Conservation (phyloP, 2,329 filamentous ascomycete species). For the Colletotrichum melonis region DNA sequence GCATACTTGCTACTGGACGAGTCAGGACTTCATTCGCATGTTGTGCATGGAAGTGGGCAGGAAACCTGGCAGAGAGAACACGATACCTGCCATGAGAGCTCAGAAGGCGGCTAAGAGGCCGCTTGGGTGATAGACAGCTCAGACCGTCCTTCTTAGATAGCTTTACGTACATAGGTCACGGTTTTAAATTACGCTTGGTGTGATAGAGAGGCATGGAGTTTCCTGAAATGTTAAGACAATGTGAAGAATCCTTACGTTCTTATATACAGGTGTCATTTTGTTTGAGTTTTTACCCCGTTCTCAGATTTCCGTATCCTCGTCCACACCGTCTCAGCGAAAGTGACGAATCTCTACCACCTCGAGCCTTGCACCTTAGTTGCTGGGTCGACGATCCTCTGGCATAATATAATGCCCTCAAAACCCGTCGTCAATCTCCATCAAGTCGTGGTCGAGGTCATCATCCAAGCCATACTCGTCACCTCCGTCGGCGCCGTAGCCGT, state of each 20-base stretch:
- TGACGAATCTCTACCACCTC: too few relatives aligned
- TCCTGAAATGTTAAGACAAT: background rate
- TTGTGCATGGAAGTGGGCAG: constrained; percentile 89
- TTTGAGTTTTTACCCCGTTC: too few relatives aligned
- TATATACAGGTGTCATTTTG: too few relatives aligned
- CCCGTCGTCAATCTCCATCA: constrained; percentile 62
- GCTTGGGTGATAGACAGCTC: background rate
- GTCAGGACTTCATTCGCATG: constrained; percentile 89
- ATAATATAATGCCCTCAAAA: constrained; percentile 25
- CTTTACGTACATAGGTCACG: background rate
- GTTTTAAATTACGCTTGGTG: background rate
- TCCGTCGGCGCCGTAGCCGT: constrained; percentile 39
- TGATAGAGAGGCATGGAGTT: background rate
- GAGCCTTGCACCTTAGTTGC: too few relatives aligned
- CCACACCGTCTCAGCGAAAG: too few relatives aligned
- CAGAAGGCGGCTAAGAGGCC: constrained; percentile 59
- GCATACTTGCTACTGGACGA: constrained; percentile 93
- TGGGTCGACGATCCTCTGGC: background rate
- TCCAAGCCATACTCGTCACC: constrained; percentile 62
- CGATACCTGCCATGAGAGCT: constrained; percentile 68
- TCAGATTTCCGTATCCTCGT: too few relatives aligned
- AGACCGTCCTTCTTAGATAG: background rate
- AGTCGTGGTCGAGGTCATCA: constrained; percentile 63
- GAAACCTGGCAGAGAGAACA: constrained; percentile 71
- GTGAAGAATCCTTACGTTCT: too few relatives aligned